These are phyloP conservation scores for Crassisporium funariophilum DNA, from an alignment of 768 basidiomycete genomes.

Conservation along the genomic window DNA sequence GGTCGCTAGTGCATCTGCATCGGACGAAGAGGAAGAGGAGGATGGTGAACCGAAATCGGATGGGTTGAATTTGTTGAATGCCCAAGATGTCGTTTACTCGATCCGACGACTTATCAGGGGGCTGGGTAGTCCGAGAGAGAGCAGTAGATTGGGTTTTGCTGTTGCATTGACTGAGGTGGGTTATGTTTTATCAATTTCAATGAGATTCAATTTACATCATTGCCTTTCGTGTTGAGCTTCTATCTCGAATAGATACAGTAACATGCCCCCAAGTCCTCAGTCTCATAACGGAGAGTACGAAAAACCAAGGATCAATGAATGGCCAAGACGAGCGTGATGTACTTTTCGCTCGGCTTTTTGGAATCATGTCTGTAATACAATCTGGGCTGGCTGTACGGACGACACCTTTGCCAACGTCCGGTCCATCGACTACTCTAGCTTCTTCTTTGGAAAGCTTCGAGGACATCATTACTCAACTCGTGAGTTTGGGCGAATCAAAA, in stretches of 20 bases:
- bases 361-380: conserved; percentile 80
- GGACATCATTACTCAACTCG: conserved; percentile 58
- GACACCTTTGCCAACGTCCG: conserved; percentile 52
- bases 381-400: conserved; percentile 79
- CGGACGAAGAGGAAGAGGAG: conserved; percentile 50
- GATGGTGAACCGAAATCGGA: conserved; percentile 44
- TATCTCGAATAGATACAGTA: conserved; percentile 77
- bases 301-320: conserved; percentile 73
- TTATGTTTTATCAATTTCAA: conserved; percentile 6
- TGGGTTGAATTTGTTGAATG: conserved; percentile 68
- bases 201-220: conserved; percentile 4
- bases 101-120: conserved; percentile 86
- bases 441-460: conserved; percentile 64
- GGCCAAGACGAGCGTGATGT: conserved; percentile 93
- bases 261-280: conserved; percentile 75
- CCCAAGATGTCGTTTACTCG: conserved; percentile 92
- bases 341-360: conserved; percentile 91
- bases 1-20: conserved; percentile 31
- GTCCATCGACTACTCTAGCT: conserved; percentile 51
- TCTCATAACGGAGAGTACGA: conserved; percentile 73
- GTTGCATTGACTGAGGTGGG: conserved; percentile 93
- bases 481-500: conserved; percentile 78
- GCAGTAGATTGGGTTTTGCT: conserved; percentile 92
- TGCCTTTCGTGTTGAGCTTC: conserved; percentile 53
- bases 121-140: conserved; percentile 89